These are phyloP conservation scores for Petunia hybrid DNA, from an alignment of 305 asterid genomes.

Conservation along the genomic window DNA sequence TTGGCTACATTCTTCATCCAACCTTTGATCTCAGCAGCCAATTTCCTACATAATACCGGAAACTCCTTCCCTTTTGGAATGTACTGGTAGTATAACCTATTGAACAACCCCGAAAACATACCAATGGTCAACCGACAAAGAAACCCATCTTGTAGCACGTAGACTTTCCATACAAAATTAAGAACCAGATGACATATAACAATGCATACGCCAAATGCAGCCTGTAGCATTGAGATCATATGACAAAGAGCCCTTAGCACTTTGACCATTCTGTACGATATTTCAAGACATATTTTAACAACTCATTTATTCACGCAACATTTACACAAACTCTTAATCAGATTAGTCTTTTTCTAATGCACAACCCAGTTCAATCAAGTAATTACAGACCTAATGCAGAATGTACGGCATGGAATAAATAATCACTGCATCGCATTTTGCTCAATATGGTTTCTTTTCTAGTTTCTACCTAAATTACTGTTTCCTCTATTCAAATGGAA, in stretches of 20 bases:
- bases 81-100: slow-evolving; percentile 86
- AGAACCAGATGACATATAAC: not conserved
- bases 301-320: not conserved
- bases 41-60: slow-evolving; percentile 82
- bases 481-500: not conserved
- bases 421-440: not conserved
- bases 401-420: not conserved
- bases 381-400: not conserved
- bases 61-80: slow-evolving; percentile 96
- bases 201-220: not conserved
- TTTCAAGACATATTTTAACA: not conserved
- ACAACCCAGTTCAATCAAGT: not conserved
- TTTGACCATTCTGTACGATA: not conserved
- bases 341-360: not conserved
- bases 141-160: not conserved
- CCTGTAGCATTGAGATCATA: slow-evolving; percentile 5
- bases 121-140: not conserved
- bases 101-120: slow-evolving; percentile 32
- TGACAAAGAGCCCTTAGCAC: not conserved
- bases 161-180: not conserved
- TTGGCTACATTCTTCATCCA: slow-evolving; percentile 55
- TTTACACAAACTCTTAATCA: not conserved
- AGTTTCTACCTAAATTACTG: not conserved
- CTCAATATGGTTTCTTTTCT: not conserved
- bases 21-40: slow-evolving; percentile 52